Percentiles rank a stretch among this genome's conserved stretches.
These are phyloP conservation scores for Epichloe amarillans DNA, from an alignment of 2,329 filamentous ascomycete species.

Conservation along the genomic window DNA sequence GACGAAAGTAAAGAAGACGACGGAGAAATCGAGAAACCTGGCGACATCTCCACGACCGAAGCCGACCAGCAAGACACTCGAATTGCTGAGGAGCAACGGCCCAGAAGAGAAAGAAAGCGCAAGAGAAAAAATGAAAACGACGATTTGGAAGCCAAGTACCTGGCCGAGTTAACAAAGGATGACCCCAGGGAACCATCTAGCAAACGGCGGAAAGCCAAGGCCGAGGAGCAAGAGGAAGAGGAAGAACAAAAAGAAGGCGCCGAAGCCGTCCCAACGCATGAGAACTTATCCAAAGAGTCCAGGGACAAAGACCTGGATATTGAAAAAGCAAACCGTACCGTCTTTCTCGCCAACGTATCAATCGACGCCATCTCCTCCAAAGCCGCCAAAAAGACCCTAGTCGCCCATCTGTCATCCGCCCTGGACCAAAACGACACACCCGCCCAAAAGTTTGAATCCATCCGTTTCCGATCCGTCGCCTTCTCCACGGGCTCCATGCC, in stretches of 20 bases:
- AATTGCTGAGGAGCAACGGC: conserved; percentile 23
- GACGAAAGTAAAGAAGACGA: conserved; percentile 13
- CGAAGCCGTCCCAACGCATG: conserved; percentile 37
- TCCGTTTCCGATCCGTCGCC: conserved; percentile 88
- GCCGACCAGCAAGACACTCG: conserved; percentile 13
- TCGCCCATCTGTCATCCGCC: conserved; percentile 67
- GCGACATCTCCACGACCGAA: neutral
- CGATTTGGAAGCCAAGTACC: conserved; percentile 56
- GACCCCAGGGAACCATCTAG: conserved; percentile 41
- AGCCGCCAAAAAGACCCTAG: conserved; percentile 61
- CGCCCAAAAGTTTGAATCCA: conserved; percentile 68
- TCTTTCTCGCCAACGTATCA: conserved; percentile 89
- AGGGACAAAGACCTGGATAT: conserved; percentile 53
- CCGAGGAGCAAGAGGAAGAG: conserved; percentile 13
- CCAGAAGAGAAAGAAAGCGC: conserved; percentile 41
- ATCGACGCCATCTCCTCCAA: conserved; percentile 72
- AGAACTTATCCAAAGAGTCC: conserved; percentile 39
- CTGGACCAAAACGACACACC: conserved; percentile 39
- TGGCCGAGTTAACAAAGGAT: conserved; percentile 49
- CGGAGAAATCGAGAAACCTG: conserved; percentile 3
- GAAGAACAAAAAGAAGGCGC: conserved; percentile 26
- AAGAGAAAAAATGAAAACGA: conserved; percentile 57
- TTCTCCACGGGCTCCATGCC: conserved; percentile 67
- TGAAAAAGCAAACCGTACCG: conserved; percentile 77
- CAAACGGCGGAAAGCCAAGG: conserved; percentile 38